phyloP scores from a whole-genome alignment of 805 yeast species.

The Cyberlindnera amylophila region DNA sequence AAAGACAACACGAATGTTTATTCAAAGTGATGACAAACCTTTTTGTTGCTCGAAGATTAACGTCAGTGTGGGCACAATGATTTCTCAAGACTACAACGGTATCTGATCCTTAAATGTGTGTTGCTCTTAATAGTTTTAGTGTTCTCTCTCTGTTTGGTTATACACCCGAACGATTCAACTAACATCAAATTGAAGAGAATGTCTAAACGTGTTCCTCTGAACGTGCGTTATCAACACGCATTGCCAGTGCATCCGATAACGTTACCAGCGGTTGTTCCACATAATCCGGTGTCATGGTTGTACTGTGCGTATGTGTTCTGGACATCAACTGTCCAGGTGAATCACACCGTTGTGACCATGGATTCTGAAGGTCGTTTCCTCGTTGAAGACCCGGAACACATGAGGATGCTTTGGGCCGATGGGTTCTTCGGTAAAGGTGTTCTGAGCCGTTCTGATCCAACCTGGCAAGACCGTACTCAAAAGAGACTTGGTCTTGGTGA shows the following conservation, averaged over 20 bases:
- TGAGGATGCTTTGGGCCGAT: constrained; percentile 64
- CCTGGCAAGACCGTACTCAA: constrained; percentile 72
- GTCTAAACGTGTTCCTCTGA: constrained; percentile 32
- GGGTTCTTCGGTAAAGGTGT: constrained; percentile 96
- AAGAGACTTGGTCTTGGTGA: constrained; percentile 48
- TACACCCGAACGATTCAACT: background rate
- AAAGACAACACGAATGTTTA: too few relatives aligned
- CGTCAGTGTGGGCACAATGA: constrained; percentile 64
- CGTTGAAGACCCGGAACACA: constrained; percentile 41
- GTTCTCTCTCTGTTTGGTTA: background rate
- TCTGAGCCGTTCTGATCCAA: constrained; percentile 85
- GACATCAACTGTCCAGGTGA: constrained; percentile 18
- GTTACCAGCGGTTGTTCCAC: constrained; percentile 52
- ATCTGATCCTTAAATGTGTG: constrained; percentile 52
- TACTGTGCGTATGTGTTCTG: constrained; percentile 38
- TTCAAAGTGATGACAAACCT: constrained; percentile 29
- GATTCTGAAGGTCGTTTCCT: constrained; percentile 30
- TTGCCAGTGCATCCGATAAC: constrained; percentile 52
- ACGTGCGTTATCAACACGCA: constrained; percentile 42
- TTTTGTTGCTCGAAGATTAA: constrained; percentile 42
- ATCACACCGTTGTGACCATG: constrained; percentile 27
- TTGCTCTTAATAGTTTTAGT: background rate
- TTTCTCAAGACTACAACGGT: constrained; percentile 96
- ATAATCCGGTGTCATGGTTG: constrained; percentile 67
- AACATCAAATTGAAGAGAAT: constrained; percentile 19